Percentiles rank a stretch among this genome's conserved stretches.
phyloP scores from a whole-genome alignment of 2,329 filamentous ascomycete genomes.

The Biscogniauxia marginata region DNA sequence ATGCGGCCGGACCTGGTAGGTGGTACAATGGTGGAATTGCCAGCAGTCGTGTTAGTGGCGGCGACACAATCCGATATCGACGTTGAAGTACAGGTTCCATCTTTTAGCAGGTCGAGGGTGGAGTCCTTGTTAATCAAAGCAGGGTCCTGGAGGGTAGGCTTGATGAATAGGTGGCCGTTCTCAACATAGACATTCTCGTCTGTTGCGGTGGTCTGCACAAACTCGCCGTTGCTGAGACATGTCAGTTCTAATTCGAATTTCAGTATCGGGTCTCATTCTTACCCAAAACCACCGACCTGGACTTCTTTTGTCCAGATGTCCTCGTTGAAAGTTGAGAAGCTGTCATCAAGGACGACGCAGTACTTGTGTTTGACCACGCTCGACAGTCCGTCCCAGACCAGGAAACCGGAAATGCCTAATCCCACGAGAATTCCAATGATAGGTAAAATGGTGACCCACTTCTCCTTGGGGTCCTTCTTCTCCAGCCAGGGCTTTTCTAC shows the following conservation, averaged over 20 bases:
- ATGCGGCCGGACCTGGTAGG: conserved; percentile 77
- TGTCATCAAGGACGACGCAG: conserved; percentile 65
- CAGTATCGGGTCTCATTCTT: conserved; percentile 32
- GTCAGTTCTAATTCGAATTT: conserved; percentile 11
- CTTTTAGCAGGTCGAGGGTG: conserved; percentile 64
- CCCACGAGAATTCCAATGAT: conserved; percentile 69
- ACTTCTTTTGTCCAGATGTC: conserved; percentile 73
- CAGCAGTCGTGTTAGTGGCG: conserved; percentile 67
- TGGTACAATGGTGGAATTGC: conserved; percentile 73
- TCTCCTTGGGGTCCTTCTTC: conserved; percentile 75
- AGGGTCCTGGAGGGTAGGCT: conserved; percentile 72
- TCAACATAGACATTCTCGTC: conserved; percentile 75
- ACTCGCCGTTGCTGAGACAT: conserved; percentile 68
- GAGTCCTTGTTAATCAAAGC: conserved; percentile 64
- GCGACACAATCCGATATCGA: conserved; percentile 62
- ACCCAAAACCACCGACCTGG: conserved; percentile 75
- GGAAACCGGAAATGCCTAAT: conserved; percentile 63
- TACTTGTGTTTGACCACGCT: conserved; percentile 75
- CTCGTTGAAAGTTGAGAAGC: conserved; percentile 58
- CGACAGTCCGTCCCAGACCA: conserved; percentile 72
- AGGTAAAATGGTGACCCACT: conserved; percentile 82
- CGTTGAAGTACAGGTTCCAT: conserved; percentile 67
- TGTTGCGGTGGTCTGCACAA: conserved; percentile 69
- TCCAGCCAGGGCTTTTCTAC: conserved; percentile 75
- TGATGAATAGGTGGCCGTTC: conserved; percentile 69